phyloP scores from a whole-genome alignment of 208 protist species.

The Novymonas esmeraldas region DNA sequence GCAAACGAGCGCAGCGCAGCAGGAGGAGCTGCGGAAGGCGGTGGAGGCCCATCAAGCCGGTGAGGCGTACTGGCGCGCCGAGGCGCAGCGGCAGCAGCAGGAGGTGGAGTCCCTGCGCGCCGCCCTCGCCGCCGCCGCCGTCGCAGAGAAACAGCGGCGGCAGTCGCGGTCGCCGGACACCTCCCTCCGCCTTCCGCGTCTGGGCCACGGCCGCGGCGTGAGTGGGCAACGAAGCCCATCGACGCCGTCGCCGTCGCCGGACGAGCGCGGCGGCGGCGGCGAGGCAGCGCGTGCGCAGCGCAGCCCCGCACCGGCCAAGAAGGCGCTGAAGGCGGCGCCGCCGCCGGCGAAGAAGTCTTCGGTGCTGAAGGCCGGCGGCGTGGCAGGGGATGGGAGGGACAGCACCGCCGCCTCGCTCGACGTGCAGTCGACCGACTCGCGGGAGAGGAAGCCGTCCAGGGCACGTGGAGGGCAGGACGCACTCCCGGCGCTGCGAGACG shows the following conservation, averaged over 20 bases:
- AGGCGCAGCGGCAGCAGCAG: conserved; percentile 16
- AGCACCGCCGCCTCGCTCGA: neutral
- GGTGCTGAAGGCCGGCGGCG: neutral
- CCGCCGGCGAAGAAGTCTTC: neutral
- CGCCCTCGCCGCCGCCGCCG: conserved; percentile 3
- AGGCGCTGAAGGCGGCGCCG: too few species aligned
- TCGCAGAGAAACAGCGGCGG: neutral
- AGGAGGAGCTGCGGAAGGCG: conserved; percentile 10
- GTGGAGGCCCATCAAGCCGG: conserved; percentile 14
- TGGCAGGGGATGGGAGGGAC: neutral
- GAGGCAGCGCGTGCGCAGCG: neutral
- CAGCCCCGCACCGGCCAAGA: neutral
- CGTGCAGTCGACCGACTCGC: neutral
- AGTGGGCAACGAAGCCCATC: neutral
- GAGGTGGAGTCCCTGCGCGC: conserved; percentile 20
- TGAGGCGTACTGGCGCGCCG: conserved; percentile 15
- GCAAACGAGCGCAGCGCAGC: conserved; percentile 4
- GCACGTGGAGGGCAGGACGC: conserved; percentile 15
- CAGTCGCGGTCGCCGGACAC: neutral
- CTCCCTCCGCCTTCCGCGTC: neutral
- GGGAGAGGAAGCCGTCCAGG: neutral
- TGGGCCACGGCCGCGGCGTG: neutral
- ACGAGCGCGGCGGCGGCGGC: neutral
- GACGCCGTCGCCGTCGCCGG: neutral
- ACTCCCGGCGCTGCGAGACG: neutral